A percentile compares a stretch with the other conserved stretches of the same genome.
Conservation (phyloP, 371 early-diverging fungal species). For the Mortierella sp. region DNA sequence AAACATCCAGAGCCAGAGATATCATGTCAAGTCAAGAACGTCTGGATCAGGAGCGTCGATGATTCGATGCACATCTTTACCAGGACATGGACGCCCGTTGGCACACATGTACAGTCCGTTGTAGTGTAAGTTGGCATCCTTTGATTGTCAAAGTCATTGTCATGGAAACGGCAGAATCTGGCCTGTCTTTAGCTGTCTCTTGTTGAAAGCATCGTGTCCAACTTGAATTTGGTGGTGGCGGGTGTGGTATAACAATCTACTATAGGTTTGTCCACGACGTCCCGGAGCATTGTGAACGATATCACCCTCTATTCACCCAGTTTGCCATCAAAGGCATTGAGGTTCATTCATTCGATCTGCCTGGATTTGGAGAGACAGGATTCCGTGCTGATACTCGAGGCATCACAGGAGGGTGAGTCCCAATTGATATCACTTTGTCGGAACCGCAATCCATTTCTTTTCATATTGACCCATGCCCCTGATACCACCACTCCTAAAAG, state of each 20-base stretch:
- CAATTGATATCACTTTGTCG: neutral
- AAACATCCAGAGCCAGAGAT: slow-evolving; percentile 16
- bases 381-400: slow-evolving; percentile 24
- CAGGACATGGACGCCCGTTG: slow-evolving; percentile 38
- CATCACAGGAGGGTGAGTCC: slow-evolving; percentile 37
- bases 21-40: slow-evolving; percentile 24
- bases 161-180: no score
- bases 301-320: slow-evolving; percentile 28
- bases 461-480: neutral
- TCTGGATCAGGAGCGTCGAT: slow-evolving; percentile 35
- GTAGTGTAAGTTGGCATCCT: slow-evolving; percentile 40
- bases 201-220: no score
- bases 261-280: slow-evolving; percentile 47
- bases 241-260: no score
- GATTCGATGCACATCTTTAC: slow-evolving; percentile 35
- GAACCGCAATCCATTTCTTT: neutral
- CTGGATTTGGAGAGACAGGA: slow-evolving; percentile 48
- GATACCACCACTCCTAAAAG: slow-evolving; percentile 6
- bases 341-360: slow-evolving; percentile 42
- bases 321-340: slow-evolving; percentile 43
- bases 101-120: slow-evolving; percentile 16
- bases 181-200: no score
- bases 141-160: no score
- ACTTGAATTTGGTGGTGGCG: no score
- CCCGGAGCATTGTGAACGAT: slow-evolving; percentile 41